These are phyloP conservation scores for Quercus glauca DNA, from an alignment of 306 rosid genomes.

Conservation along the genomic window DNA sequence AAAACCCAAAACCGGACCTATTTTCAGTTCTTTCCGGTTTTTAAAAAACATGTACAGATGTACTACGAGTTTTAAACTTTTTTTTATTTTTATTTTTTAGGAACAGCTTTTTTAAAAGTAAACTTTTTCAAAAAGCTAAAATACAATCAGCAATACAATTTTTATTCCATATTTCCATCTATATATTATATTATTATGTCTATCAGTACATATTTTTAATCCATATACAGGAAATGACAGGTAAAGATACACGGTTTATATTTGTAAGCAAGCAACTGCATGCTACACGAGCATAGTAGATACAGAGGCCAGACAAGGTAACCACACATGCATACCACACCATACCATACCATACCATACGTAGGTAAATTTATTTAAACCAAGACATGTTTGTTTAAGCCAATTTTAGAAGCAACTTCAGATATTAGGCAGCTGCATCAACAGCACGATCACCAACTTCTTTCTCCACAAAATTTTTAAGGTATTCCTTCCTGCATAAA, in stretches of 20 bases:
- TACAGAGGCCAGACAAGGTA: background rate
- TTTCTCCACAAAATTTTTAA: constrained; percentile 56
- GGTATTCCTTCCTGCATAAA: constrained; percentile 69
- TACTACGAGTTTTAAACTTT: too few species aligned
- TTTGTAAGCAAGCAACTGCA: background rate
- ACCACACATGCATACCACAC: background rate
- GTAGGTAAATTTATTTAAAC: background rate
- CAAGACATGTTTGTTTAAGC: background rate
- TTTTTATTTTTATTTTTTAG: too few species aligned
- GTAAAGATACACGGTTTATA: background rate
- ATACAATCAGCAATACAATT: background rate
- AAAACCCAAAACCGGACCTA: too few species aligned
- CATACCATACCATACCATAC: background rate
- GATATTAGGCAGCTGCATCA: constrained; percentile 64
- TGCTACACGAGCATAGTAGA: background rate
- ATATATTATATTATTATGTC: background rate
- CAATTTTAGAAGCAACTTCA: background rate
- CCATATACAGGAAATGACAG: background rate
- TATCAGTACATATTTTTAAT: background rate
- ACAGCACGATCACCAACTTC: constrained; percentile 55
- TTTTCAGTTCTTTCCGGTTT: too few species aligned
- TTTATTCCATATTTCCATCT: background rate
- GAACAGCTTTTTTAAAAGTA: too few species aligned
- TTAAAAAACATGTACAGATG: too few species aligned
- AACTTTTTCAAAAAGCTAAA: background rate